These are phyloP conservation scores for Aspergillus sp. DNA, from an alignment of 2,329 filamentous ascomycete species.

Conservation along the genomic window DNA sequence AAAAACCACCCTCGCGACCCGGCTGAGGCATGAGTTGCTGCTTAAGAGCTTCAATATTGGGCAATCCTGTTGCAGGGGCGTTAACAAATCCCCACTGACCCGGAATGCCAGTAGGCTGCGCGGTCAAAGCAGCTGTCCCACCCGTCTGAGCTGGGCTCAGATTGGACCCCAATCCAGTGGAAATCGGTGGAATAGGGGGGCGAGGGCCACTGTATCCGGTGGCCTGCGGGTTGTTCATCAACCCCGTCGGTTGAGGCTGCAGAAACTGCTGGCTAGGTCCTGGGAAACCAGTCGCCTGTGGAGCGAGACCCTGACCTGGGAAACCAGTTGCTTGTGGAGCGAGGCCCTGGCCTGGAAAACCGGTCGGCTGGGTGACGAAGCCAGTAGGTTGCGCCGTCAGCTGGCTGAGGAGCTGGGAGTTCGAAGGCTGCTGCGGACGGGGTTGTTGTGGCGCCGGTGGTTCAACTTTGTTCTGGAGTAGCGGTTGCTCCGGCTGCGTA, in stretches of 20 bases:
- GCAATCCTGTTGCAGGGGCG: slow-evolving; percentile 77
- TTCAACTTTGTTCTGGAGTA: slow-evolving; percentile 43
- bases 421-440: slow-evolving; percentile 65
- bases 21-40: slow-evolving; percentile 96
- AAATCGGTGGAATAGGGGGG: slow-evolving; percentile 77
- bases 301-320: slow-evolving; percentile 30
- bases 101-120: slow-evolving; percentile 87
- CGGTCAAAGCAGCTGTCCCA: slow-evolving; percentile 66
- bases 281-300: slow-evolving; percentile 36
- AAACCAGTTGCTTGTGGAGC: slow-evolving; percentile 37
- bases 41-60: slow-evolving; percentile 88
- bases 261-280: slow-evolving; percentile 43
- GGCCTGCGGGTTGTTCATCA: slow-evolving; percentile 63
- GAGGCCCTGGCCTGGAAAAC: slow-evolving; percentile 35
- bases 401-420: slow-evolving; percentile 52
- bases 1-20: slow-evolving; percentile 79
- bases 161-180: slow-evolving; percentile 60
- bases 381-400: slow-evolving; percentile 49
- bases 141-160: slow-evolving; percentile 59
- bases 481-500: slow-evolving; percentile 50
- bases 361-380: slow-evolving; percentile 55
- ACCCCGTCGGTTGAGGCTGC: slow-evolving; percentile 64
- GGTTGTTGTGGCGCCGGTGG: slow-evolving; percentile 57
- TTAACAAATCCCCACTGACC: slow-evolving; percentile 99
- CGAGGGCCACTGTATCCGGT: slow-evolving; percentile 74